Evolutionary conservation across 352 stramenopile species (phyloP), one percentile per base, ranked within the genome.

Genomic region (Phytophthora palmivora): DNA sequence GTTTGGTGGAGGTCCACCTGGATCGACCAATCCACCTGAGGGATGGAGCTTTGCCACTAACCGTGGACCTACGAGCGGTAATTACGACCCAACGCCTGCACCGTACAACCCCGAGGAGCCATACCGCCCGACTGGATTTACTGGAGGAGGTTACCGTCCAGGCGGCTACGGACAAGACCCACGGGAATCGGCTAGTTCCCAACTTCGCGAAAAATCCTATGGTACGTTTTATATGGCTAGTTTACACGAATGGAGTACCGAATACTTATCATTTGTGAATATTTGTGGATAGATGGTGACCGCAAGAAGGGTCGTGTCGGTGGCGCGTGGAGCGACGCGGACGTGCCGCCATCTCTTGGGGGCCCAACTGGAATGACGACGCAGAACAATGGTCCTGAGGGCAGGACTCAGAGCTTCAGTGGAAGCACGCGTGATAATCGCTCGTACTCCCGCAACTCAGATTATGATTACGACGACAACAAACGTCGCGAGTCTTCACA

Each of bases 41-140:
- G 86, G 86, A n/a, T 95, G 86, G 86, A 92, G 72, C 68, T 93
- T 91, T 67, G 77, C 86, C 34, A 91, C 86, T 0, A 95, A 95
- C 70, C 80, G 86, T 32, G 86, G 86, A n/a, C 86, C 86, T 4
- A 95, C 83, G 1, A 84, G 84, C 26, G 84, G 84, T 16, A 80
- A 76, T 14, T 95, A 92, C 52, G 84, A 74, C 1, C 61, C 76
- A 9, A 60, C 63, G n/a, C 62, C 61, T 39, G 72, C 70, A 4
- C 60, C 86, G 22, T 95, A 95, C 78, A 93, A 95, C 67, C 86
- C 86, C 0, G 84, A 92, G 46, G 86, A 95, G 53, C 70, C 78
- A 11, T 95, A 95, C 61, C 82, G 84, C 15, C 86, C 86, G 8
- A 72, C 70, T 43, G 73, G 66, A 45, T 82, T 65, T 32, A 34